phyloP scores from a whole-genome alignment of 2,329 filamentous ascomycete genomes.

The Colletotrichum melonis region DNA sequence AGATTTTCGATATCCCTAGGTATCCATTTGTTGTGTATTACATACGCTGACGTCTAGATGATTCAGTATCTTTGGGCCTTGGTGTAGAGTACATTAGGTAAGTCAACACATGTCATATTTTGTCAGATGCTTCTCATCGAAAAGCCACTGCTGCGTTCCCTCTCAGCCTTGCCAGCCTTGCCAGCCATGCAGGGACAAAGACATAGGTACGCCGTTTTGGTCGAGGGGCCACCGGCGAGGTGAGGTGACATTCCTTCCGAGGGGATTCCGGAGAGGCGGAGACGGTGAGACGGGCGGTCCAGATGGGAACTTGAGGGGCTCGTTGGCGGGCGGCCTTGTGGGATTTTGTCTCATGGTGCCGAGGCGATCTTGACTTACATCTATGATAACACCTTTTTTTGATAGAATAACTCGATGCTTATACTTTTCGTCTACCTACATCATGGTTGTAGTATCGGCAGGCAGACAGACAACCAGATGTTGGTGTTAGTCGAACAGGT shows the following conservation, averaged over 20 bases:
- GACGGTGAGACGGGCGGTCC: not conserved
- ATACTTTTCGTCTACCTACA: not conserved
- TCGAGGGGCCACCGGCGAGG: not conserved
- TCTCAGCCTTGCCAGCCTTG: not conserved
- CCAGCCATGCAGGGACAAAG: not conserved
- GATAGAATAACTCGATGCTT: not conserved
- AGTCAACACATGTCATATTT: not conserved
- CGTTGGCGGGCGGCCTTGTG: not conserved
- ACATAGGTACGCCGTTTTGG: not conserved
- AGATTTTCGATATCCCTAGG: not conserved
- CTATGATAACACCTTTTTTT: not conserved
- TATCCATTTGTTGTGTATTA: not conserved
- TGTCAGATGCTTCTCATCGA: not conserved
- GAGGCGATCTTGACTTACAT: not conserved
- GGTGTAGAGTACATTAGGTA: not conserved
- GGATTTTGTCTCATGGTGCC: not conserved
- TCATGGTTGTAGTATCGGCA: not conserved
- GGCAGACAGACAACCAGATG: not conserved
- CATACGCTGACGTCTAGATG: not conserved
- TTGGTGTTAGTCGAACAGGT: not conserved
- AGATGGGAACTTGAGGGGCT: not conserved
- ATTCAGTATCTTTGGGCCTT: not conserved
- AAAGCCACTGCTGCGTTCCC: not conserved
- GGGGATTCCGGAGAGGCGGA: slow-evolving; percentile 11
- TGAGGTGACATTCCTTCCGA: slow-evolving; percentile 7